Percentiles rank a stretch among this genome's conserved stretches.
These are phyloP conservation scores for Vitis vinifera DNA, from an alignment of 164 flowering plant genomes.

Conservation along the genomic window DNA sequence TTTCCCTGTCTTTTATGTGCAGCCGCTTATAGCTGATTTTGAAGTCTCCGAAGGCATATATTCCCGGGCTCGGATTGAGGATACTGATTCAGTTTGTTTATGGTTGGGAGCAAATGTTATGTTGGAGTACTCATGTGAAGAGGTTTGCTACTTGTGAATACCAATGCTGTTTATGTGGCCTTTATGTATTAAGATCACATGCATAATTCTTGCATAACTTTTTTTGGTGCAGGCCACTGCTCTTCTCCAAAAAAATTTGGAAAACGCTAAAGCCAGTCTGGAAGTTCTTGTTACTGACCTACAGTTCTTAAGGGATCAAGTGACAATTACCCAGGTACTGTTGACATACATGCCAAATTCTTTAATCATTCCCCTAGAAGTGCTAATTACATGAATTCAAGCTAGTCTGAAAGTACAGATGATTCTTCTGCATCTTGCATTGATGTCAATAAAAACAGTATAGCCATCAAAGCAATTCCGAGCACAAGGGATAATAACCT, in stretches of 20 bases:
- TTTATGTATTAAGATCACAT: slow-evolving; percentile 1
- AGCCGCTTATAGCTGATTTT: slow-evolving; percentile 82
- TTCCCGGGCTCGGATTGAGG: slow-evolving; percentile 78
- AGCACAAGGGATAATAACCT: too few relatives aligned
- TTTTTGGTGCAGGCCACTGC: slow-evolving; percentile 58
- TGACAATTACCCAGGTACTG: slow-evolving; percentile 77
- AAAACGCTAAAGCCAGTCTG: slow-evolving; percentile 92
- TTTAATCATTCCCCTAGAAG: background rate
- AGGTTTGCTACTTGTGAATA: slow-evolving; percentile 31
- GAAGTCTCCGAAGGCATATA: slow-evolving; percentile 98
- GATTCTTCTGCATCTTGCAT: too few relatives aligned
- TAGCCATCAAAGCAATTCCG: too few relatives aligned
- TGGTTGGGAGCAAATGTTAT: slow-evolving; percentile 99
- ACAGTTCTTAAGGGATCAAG: slow-evolving; percentile 86
- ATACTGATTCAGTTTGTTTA: slow-evolving; percentile 74
- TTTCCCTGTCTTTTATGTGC: slow-evolving; percentile 22
- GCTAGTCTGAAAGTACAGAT: too few relatives aligned
- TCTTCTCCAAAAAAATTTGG: slow-evolving; percentile 72
- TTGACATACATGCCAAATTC: background rate
- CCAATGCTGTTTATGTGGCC: background rate
- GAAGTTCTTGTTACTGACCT: slow-evolving; percentile 78
- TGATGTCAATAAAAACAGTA: too few relatives aligned
- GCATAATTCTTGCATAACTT: background rate
- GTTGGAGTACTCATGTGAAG: slow-evolving; percentile 84
- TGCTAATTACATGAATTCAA: too few relatives aligned